These are phyloP conservation scores for Alternaria alternata DNA, from an alignment of 2,329 filamentous ascomycete species.

Conservation along the genomic window DNA sequence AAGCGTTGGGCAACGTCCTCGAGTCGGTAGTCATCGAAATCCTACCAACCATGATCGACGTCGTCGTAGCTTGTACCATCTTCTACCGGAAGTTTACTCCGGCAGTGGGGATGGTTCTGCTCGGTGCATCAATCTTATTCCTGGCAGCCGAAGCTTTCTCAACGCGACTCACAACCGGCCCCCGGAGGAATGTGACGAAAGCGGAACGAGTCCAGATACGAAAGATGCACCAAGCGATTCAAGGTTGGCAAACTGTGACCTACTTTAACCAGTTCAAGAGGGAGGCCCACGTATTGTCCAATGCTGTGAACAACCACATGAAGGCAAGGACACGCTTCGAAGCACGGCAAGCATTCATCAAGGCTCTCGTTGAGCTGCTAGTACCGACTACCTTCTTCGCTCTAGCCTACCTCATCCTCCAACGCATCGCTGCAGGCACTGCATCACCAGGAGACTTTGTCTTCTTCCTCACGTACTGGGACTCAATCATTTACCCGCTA, in stretches of 20 bases:
- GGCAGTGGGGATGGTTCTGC: too few species aligned
- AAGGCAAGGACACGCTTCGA: too few species aligned
- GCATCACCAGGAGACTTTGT: slow-evolving; percentile 58
- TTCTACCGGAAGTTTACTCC: too few species aligned
- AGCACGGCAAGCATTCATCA: too few species aligned
- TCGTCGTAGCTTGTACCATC: slow-evolving; percentile 67
- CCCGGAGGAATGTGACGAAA: slow-evolving; percentile 54
- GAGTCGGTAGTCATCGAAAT: slow-evolving; percentile 69
- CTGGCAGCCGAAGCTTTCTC: slow-evolving; percentile 42
- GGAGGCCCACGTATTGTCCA: too few species aligned
- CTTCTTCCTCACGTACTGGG: slow-evolving; percentile 72
- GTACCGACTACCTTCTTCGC: too few species aligned
- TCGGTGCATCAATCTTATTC: too few species aligned
- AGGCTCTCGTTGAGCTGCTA: too few species aligned
- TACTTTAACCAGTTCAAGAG: slow-evolving; percentile 68
- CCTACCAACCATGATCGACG: slow-evolving; percentile 69
- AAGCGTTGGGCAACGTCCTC: slow-evolving; percentile 66
- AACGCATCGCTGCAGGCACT: too few species aligned
- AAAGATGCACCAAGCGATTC: slow-evolving; percentile 65
- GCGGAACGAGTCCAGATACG: slow-evolving; percentile 60
- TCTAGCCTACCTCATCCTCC: too few species aligned
- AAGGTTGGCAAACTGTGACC: slow-evolving; percentile 67
- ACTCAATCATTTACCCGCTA: slow-evolving; percentile 57
- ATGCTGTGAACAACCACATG: too few species aligned
- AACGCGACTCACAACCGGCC: slow-evolving; percentile 52